Base-by-base conservation (phyloP, 2,329 filamentous ascomycete genomes). In the Aspergillus puulaauensis region DNA sequence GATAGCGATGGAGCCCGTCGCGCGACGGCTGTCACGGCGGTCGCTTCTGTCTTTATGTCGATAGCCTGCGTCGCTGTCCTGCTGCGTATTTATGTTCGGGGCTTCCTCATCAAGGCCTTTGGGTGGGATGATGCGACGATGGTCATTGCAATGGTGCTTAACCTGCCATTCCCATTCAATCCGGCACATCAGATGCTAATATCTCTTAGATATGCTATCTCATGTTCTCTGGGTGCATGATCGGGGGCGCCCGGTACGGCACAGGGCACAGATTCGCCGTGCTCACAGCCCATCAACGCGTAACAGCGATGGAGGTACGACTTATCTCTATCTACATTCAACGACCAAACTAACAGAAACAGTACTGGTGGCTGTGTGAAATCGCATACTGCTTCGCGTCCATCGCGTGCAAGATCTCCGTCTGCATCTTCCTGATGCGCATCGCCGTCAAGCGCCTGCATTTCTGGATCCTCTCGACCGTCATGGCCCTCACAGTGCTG, bases 341-440 rank as follows among this genome's bases (percentile, higher is more conserved):
- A 21, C 3, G 21, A 4, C 3, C 21, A 39, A 35, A 45, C 46
- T 54, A 43, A 55, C 23, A n/a, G n/a, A 47, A 47, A n/a, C 15
- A 67, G 61, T 72, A 63, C 57, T 83, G 80, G 80, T 83, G 79
- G 70, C 71, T 83, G 11, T 81, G 79, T 64, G 81, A 83, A 59
- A 67, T 81, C 14, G 77, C 79, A 51, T 84, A 84, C 65, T 76
- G 78, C 6, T 65, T 80, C 31, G 70, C 77, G 3, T 81, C 76
- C 3, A 73, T 78, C 48, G 66, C 76, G 4, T 74, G 80, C 57
- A 82, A 82, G 59, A 74, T 83, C 40, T 78, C 81, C 3, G 76
- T 84, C 53, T 79, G 75, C n/a, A 72, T 82, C 23, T 82, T 83
- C 69, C 74, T 83, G 15, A 73, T 83, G 17, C 77, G 81, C 27